Conservation (phyloP, 805 yeast species). For the Candida silvicultrix region DNA sequence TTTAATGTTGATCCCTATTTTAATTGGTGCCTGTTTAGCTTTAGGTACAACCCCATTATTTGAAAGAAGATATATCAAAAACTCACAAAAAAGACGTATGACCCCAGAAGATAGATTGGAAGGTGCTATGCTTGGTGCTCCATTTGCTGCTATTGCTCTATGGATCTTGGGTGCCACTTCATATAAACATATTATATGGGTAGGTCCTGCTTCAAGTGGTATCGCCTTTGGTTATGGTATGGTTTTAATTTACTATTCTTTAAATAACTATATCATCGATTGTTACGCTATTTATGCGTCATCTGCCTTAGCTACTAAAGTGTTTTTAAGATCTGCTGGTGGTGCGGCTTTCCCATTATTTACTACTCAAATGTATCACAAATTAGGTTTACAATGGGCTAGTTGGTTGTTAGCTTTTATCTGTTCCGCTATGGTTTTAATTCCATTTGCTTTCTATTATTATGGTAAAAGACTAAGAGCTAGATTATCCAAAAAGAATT, state of each 20-base stretch:
- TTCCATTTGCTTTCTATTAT: slow-evolving; percentile 66
- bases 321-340: slow-evolving; percentile 72
- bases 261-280: slow-evolving; percentile 83
- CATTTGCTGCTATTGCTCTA: slow-evolving; percentile 74
- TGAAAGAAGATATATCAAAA: slow-evolving; percentile 52
- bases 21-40: slow-evolving; percentile 80
- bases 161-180: slow-evolving; percentile 81
- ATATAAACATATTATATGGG: slow-evolving; percentile 65
- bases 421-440: slow-evolving; percentile 66
- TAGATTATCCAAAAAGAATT: slow-evolving; percentile 63
- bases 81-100: slow-evolving; percentile 50
- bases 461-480: slow-evolving; percentile 61
- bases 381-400: slow-evolving; percentile 75
- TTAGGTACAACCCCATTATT: slow-evolving; percentile 67
- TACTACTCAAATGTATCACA: slow-evolving; percentile 74
- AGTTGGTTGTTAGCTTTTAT: slow-evolving; percentile 73
- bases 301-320: slow-evolving; percentile 76
- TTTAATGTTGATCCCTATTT: slow-evolving; percentile 82
- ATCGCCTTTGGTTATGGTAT: slow-evolving; percentile 74
- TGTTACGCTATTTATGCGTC: slow-evolving; percentile 81
- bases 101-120: slow-evolving; percentile 75
- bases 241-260: slow-evolving; percentile 69
- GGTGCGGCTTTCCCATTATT: slow-evolving; percentile 85
- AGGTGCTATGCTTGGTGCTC: slow-evolving; percentile 80
- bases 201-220: slow-evolving; percentile 75